A percentile compares a stretch with the other conserved stretches of the same genome.
Evolutionary conservation across 352 stramenopile genomes (phyloP).

Genomic region (Phytophthora foliorum): DNA sequence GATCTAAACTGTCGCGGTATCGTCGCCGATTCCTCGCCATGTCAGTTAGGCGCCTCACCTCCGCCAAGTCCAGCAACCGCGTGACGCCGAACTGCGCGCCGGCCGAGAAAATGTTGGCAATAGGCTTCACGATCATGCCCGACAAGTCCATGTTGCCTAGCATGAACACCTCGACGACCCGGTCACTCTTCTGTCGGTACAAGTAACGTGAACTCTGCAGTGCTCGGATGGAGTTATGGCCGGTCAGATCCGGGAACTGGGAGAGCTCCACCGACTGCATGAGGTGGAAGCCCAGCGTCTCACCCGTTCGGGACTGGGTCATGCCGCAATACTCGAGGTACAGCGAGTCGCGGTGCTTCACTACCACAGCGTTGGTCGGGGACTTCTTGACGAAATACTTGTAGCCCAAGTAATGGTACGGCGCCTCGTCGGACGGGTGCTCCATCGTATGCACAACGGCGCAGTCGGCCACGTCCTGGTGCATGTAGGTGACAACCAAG

Average conservation of each 20-base stretch:
- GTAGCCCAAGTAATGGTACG: slow-evolving; percentile 62
- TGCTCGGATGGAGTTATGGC: slow-evolving; percentile 52
- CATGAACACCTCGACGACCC: slow-evolving; percentile 62
- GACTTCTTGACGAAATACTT: slow-evolving; percentile 68
- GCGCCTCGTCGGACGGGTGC: slow-evolving; percentile 46
- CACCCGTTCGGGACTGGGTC: slow-evolving; percentile 38
- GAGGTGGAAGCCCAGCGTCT: slow-evolving; percentile 54
- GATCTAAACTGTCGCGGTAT: slow-evolving; percentile 18
- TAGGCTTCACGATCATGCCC: slow-evolving; percentile 44
- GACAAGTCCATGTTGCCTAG: slow-evolving; percentile 48
- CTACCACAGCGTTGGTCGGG: slow-evolving; percentile 36
- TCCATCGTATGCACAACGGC: slow-evolving; percentile 64
- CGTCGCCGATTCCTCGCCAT: slow-evolving; percentile 37
- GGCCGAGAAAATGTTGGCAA: slow-evolving; percentile 48
- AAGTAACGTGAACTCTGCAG: slow-evolving; percentile 58
- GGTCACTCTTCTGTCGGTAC: slow-evolving; percentile 61
- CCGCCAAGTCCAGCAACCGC: slow-evolving; percentile 52
- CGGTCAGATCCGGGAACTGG: slow-evolving; percentile 50
- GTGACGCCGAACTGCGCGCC: slow-evolving; percentile 57
- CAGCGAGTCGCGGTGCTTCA: slow-evolving; percentile 45
- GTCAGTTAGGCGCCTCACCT: slow-evolving; percentile 56
- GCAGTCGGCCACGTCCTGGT: slow-evolving; percentile 65
- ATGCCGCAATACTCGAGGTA: slow-evolving; percentile 58
- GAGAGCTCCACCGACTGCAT: slow-evolving; percentile 52
- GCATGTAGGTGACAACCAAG: slow-evolving; percentile 62